phyloP scores from a whole-genome alignment of 1,284 basidiomycete genomes.

The Xanthoconium separans region DNA sequence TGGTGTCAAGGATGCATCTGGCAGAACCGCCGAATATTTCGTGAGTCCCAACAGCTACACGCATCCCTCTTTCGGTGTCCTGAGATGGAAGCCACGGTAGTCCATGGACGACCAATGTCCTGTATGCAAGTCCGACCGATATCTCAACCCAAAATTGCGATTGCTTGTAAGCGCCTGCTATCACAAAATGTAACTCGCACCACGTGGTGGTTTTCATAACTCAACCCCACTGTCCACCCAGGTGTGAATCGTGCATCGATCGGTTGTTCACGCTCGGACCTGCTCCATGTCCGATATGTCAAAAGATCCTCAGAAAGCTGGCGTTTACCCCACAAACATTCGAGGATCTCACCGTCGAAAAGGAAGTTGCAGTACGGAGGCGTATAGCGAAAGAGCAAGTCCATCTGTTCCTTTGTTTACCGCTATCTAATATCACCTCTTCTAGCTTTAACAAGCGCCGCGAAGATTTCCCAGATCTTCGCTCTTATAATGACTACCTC shows the following conservation, averaged over 20 bases:
- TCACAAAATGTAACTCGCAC: constrained; percentile 85
- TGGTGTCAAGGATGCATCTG: constrained; percentile 79
- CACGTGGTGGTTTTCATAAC: constrained; percentile 1
- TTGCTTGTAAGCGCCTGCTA: constrained; percentile 96
- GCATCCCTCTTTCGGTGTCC: constrained; percentile 1
- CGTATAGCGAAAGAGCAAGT: constrained; percentile 81
- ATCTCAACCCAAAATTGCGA: constrained; percentile 91
- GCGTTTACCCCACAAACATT: constrained; percentile 97
- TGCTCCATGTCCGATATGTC: constrained; percentile 94
- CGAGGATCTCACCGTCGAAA: constrained; percentile 94
- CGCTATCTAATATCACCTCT: neutral
- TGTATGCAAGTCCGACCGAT: constrained; percentile 95
- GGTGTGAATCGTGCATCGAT: constrained; percentile 98
- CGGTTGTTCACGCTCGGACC: constrained; percentile 94
- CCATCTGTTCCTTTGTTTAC: neutral
- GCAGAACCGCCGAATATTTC: constrained; percentile 74
- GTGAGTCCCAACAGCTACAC: constrained; percentile 41
- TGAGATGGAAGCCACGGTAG: constrained; percentile 39
- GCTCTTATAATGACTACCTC: constrained; percentile 94
- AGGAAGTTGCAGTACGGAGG: constrained; percentile 89
- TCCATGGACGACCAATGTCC: constrained; percentile 95
- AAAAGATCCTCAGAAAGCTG: constrained; percentile 85
- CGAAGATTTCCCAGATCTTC: constrained; percentile 85
- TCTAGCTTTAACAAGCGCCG: constrained; percentile 88
- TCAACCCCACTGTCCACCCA: constrained; percentile 34